Percentiles rank a stretch among this genome's conserved stretches.
phyloP scores from a whole-genome alignment of 1,284 basidiomycete genomes.

The Apiotrichum mycotoxinovorans region DNA sequence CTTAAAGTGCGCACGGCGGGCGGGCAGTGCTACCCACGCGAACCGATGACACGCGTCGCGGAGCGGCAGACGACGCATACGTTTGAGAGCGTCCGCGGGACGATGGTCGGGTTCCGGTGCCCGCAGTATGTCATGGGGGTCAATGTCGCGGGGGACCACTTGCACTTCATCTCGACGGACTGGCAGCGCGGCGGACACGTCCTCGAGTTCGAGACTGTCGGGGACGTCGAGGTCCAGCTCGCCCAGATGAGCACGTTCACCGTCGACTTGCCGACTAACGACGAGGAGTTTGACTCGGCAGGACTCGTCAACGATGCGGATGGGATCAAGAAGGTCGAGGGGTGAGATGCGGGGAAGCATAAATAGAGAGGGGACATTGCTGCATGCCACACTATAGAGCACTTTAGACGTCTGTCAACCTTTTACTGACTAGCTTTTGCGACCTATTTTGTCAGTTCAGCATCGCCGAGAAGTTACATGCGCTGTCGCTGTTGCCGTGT shows the following conservation, averaged over 20 bases:
- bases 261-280: constrained; percentile 14
- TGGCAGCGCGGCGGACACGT: constrained; percentile 15
- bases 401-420: too few relatives aligned
- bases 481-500: too few relatives aligned
- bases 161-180: constrained; percentile 20
- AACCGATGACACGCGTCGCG: constrained; percentile 10
- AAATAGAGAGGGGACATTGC: too few relatives aligned
- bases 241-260: constrained; percentile 7
- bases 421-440: too few relatives aligned
- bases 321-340: constrained; percentile 14
- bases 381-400: too few relatives aligned
- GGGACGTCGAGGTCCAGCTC: constrained; percentile 13
- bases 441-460: too few relatives aligned
- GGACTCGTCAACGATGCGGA: constrained; percentile 15
- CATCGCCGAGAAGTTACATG: too few relatives aligned
- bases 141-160: constrained; percentile 16
- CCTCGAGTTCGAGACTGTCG: constrained; percentile 18
- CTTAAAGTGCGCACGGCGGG: constrained; percentile 15
- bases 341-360: too few relatives aligned
- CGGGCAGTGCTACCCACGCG: constrained; percentile 15
- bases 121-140: constrained; percentile 16
- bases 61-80: constrained; percentile 9
- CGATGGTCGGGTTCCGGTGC: constrained; percentile 16
- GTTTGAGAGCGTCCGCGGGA: constrained; percentile 8
- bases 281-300: too few relatives aligned